These are phyloP conservation scores for Bonia amplexicaulis DNA, from an alignment of 176 grass and related monocot genomes.

Conservation along the genomic window DNA sequence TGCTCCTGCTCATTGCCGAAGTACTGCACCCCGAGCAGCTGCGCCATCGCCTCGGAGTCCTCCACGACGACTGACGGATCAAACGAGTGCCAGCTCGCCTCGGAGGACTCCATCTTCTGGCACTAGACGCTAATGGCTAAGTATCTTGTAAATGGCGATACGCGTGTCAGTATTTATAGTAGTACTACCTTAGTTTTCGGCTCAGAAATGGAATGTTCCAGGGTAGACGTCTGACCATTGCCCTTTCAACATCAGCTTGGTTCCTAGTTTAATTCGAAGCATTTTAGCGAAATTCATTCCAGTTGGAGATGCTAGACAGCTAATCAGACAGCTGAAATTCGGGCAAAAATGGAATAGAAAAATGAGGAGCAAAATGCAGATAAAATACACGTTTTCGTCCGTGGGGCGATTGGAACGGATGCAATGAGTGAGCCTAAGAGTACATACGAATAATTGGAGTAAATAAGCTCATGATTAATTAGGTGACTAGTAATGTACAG, in stretches of 20 bases:
- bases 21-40: conserved; percentile 55
- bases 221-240: conserved; percentile 46
- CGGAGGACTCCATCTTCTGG: conserved; percentile 29
- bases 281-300: conserved; percentile 19
- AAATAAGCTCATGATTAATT: conserved; percentile 41
- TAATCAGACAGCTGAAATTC: conserved; percentile 26
- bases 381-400: not conserved
- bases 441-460: not conserved
- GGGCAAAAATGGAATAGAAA: conserved; percentile 11
- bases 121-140: conserved; percentile 11
- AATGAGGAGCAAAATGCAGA: conserved; percentile 11
- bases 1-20: conserved; percentile 39
- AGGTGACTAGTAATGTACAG: conserved; percentile 18
- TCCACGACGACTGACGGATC: conserved; percentile 48
- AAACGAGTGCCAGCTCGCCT: conserved; percentile 70
- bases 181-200: not conserved
- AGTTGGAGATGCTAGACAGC: conserved; percentile 42
- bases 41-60: conserved; percentile 75
- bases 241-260: conserved; percentile 22
- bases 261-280: conserved; percentile 23
- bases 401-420: not conserved
- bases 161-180: conserved; percentile 27
- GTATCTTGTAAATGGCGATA: not conserved
- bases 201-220: conserved; percentile 23
- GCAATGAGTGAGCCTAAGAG: conserved; percentile 15